Conservation (phyloP, 176 grass and related monocot genomes). For the Poa pratensis region DNA sequence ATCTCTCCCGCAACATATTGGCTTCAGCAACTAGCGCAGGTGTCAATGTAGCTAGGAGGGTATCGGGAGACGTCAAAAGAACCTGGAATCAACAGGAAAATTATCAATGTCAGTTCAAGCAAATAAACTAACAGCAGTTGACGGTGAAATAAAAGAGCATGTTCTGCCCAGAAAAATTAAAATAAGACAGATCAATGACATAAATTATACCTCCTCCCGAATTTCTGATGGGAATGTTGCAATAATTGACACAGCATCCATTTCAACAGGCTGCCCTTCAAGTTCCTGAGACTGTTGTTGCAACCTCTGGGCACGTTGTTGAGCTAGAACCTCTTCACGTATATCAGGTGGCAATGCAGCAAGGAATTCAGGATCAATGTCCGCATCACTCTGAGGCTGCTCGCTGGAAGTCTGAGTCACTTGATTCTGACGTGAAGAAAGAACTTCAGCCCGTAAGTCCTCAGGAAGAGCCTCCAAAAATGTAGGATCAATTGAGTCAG, state of each 20-base stretch:
- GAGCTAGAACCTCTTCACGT: slow-evolving; percentile 88
- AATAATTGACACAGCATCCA: slow-evolving; percentile 98
- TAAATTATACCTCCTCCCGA: slow-evolving; percentile 83
- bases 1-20: slow-evolving; percentile 95
- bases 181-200: slow-evolving; percentile 28
- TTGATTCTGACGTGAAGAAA: slow-evolving; percentile 97
- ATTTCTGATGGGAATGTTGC: slow-evolving; percentile 98
- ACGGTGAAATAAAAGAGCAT: slow-evolving; percentile 34
- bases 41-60: slow-evolving; percentile 88
- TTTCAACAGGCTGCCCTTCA: slow-evolving; percentile 97
- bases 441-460: slow-evolving; percentile 90
- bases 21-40: slow-evolving; percentile 99
- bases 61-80: slow-evolving; percentile 97
- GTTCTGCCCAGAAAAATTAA: neutral
- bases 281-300: slow-evolving; percentile 90
- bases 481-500: slow-evolving; percentile 90
- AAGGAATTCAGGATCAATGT: slow-evolving; percentile 99
- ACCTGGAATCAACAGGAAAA: slow-evolving; percentile 56
- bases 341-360: slow-evolving; percentile 99
- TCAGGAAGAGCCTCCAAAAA: slow-evolving; percentile 99
- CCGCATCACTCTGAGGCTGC: slow-evolving; percentile 72
- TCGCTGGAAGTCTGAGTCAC: slow-evolving; percentile 76
- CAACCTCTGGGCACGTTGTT: slow-evolving; percentile 88
- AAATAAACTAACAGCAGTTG: slow-evolving; percentile 1
- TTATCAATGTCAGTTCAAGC: neutral